These are phyloP conservation scores for Aspergillus carlsbadensis DNA, from an alignment of 495 filamentous ascomycete species.

Conservation along the genomic window DNA sequence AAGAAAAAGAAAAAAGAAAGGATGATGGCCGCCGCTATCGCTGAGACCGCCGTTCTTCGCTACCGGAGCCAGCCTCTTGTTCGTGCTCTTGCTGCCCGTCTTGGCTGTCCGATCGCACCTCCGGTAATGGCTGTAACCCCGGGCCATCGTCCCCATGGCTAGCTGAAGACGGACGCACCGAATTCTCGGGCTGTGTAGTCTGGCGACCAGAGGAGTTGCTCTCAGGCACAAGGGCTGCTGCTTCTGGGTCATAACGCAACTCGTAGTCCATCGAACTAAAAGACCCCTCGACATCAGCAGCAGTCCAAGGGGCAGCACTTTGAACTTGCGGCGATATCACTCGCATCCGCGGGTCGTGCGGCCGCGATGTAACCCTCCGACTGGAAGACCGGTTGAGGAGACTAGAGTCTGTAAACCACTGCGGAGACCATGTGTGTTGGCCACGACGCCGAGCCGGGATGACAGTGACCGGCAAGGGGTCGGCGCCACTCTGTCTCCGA, in stretches of 20 bases:
- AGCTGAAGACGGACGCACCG: neutral
- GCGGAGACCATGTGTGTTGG: constrained; percentile 45
- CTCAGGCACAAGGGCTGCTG: constrained; percentile 42
- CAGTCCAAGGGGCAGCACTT: constrained; percentile 41
- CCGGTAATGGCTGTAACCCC: neutral
- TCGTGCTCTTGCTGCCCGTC: neutral
- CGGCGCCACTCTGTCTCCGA: constrained; percentile 26
- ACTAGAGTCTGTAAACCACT: constrained; percentile 25
- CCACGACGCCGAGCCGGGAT: constrained; percentile 65
- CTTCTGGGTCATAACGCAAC: constrained; percentile 45
- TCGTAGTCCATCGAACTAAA: constrained; percentile 30
- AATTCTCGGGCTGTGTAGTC: neutral
- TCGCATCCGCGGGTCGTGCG: constrained; percentile 30
- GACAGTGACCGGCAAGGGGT: constrained; percentile 59
- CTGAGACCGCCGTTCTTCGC: constrained; percentile 1
- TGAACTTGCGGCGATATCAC: constrained; percentile 42
- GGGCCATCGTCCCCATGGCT: neutral
- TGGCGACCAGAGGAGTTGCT: constrained; percentile 2
- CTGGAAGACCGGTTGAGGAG: constrained; percentile 15
- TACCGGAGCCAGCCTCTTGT: neutral
- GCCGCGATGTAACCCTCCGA: constrained; percentile 17
- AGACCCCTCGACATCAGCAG: constrained; percentile 28
- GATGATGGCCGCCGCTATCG: neutral
- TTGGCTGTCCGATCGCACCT: neutral
- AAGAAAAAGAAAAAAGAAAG: neutral